phyloP scores from a whole-genome alignment of 1,284 basidiomycete species.

The Thelephora terrestris region DNA sequence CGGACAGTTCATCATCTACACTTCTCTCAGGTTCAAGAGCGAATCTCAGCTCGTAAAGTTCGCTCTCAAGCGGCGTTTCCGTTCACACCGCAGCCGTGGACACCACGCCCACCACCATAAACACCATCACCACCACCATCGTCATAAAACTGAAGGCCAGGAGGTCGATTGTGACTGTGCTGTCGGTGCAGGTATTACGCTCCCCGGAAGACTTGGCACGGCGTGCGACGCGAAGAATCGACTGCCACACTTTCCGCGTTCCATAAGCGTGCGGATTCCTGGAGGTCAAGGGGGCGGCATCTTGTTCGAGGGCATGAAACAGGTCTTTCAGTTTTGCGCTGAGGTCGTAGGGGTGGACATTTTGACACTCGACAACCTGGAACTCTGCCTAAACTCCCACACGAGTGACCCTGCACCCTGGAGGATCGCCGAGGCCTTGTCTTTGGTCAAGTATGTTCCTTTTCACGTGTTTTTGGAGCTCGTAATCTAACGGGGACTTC shows the following conservation, averaged over 20 bases:
- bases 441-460: constrained; percentile 30
- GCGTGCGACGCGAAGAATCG: constrained; percentile 14
- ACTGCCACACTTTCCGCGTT: constrained; percentile 16
- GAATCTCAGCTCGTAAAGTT: constrained; percentile 23
- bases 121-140: too few species aligned
- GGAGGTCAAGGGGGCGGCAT: constrained; percentile 18
- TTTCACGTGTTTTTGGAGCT: background rate
- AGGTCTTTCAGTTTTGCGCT: constrained; percentile 17
- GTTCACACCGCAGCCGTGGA: background rate
- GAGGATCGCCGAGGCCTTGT: constrained; percentile 30
- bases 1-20: constrained; percentile 20
- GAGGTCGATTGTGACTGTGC: too few species aligned
- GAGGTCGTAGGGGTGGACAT: constrained; percentile 11
- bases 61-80: constrained; percentile 9
- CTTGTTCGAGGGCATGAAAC: constrained; percentile 21
- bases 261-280: too few species aligned
- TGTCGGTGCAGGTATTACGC: too few species aligned
- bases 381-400: constrained; percentile 35
- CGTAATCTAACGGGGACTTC: background rate
- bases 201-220: too few species aligned
- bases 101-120: too few species aligned
- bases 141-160: too few species aligned
- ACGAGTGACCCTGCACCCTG: constrained; percentile 25
- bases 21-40: constrained; percentile 22
- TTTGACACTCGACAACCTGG: constrained; percentile 24